Conservation (phyloP, 768 basidiomycete genomes). For the Tulasnella sp. region DNA sequence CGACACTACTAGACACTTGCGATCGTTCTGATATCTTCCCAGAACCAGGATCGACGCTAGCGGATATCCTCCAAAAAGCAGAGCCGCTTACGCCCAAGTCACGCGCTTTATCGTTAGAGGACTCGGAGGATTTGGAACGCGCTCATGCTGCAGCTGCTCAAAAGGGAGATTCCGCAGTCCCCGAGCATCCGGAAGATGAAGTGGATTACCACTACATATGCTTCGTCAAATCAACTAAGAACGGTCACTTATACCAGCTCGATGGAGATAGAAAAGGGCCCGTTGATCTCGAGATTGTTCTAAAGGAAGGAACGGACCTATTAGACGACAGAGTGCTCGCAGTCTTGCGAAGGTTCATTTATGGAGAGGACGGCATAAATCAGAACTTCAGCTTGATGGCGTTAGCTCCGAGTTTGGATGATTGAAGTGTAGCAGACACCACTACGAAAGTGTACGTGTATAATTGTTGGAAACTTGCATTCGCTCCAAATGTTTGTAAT, state of each 20-base stretch:
- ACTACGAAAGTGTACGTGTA: too few relatives aligned
- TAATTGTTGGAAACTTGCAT: too few relatives aligned
- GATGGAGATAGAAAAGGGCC: conserved; percentile 10
- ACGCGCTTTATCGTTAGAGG: conserved; percentile 7
- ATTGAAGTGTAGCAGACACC: background rate
- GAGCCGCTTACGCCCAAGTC: background rate
- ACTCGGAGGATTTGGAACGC: conserved; percentile 1
- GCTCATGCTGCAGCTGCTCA: background rate
- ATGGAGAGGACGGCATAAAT: background rate
- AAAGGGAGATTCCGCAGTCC: conserved; percentile 2
- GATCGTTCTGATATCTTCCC: background rate
- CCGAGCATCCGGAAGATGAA: conserved; percentile 7
- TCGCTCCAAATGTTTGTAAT: too few relatives aligned
- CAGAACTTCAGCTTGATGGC: conserved; percentile 12
- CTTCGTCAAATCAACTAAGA: conserved; percentile 3
- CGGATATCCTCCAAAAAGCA: background rate
- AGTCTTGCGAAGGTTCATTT: conserved; percentile 2
- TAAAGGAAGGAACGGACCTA: background rate
- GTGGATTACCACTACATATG: conserved; percentile 11
- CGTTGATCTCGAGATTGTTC: background rate
- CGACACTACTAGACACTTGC: background rate
- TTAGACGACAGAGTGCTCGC: background rate
- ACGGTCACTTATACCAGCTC: conserved; percentile 6
- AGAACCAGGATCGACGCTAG: conserved; percentile 1
- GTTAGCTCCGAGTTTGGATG: background rate